Evolutionary conservation across 371 early-diverging fungal genomes (phyloP), one percentile per base, ranked within the genome.

Genomic region (Mucor ambiguus): DNA sequence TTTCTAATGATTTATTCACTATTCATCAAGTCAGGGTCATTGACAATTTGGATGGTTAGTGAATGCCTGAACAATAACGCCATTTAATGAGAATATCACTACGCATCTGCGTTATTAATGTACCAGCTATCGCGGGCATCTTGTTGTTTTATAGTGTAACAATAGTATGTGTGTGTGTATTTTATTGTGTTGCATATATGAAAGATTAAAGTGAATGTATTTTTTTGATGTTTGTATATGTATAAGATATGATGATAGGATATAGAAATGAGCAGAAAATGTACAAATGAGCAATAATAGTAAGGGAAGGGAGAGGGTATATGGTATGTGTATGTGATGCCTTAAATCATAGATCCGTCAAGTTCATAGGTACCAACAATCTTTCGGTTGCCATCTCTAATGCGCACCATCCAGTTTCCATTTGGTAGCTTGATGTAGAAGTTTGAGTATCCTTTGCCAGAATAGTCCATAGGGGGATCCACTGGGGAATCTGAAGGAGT

Each of bases 361-460:
- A 78, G 67, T 69, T 78, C 75, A 60, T 67, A 74, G 11, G 75
- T 78, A n/a, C 60, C 71, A 55, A 78, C 61, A 58, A 78, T 78
- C 46, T 72, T 75, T 46, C 78, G 62, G 33, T 78, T 63, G 1
- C 60, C 61, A 43, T 72, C 75, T 65, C 78, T 63, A 8, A 67
- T 48, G 10, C 78, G 57, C 11, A 78, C 71, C 62, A 72, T 65
- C 75, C 75, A 78, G 20, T 78, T 75, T 1, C 78, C 78, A 59
- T 78, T 78, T 24, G 75, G 75, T 29, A 78, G 33, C 29, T 71
- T 70, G 35, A 78, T 71, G 54, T 78, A 78, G 28, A 75, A 78
- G 37, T 72, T 78, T 4, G 78, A 78, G 41, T 78, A 78, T 7
- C 72, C 76, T 61, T 75, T 64, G 20, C 64, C 65, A 26, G 58